Evolutionary conservation across 768 basidiomycete species (phyloP).

Genomic region (Psilocybe sp.): DNA sequence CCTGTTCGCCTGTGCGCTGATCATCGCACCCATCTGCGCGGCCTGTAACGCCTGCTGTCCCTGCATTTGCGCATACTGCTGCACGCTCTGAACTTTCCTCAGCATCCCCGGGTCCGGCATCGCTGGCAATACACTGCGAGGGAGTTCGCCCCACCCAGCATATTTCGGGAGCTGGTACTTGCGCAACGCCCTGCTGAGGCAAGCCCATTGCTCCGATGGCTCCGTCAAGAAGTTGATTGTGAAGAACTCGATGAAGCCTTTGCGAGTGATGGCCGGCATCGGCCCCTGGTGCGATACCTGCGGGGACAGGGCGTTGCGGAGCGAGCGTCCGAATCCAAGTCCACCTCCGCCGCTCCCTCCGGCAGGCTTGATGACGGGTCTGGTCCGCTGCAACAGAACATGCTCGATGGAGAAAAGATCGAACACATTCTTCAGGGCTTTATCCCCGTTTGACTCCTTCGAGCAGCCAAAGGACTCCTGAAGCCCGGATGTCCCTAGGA

Average conservation of each 20-base stretch:
- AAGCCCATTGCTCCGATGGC: conserved; percentile 9
- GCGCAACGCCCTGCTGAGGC: conserved; percentile 6
- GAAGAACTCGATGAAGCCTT: conserved; percentile 7
- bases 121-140: conserved; percentile 6
- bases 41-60: conserved; percentile 3
- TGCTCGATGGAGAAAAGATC: conserved; percentile 13
- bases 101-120: conserved; percentile 9
- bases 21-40: not conserved
- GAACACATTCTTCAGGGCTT: conserved; percentile 10
- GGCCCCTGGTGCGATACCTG: conserved; percentile 3
- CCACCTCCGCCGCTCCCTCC: not conserved
- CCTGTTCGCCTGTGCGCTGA: not conserved
- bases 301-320: conserved; percentile 2
- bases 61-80: conserved; percentile 3
- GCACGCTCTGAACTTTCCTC: conserved; percentile 3
- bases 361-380: conserved; percentile 4
- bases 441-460: conserved; percentile 10
- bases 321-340: not conserved
- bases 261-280: conserved; percentile 12
- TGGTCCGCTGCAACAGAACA: conserved; percentile 6
- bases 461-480: conserved; percentile 4
- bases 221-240: conserved; percentile 3
- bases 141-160: conserved; percentile 9
- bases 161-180: conserved; percentile 10
- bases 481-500: conserved; percentile 7